Percentiles rank a stretch among this genome's conserved stretches.
phyloP scores from a whole-genome alignment of 495 filamentous ascomycete species.

The Penicillium daleae region DNA sequence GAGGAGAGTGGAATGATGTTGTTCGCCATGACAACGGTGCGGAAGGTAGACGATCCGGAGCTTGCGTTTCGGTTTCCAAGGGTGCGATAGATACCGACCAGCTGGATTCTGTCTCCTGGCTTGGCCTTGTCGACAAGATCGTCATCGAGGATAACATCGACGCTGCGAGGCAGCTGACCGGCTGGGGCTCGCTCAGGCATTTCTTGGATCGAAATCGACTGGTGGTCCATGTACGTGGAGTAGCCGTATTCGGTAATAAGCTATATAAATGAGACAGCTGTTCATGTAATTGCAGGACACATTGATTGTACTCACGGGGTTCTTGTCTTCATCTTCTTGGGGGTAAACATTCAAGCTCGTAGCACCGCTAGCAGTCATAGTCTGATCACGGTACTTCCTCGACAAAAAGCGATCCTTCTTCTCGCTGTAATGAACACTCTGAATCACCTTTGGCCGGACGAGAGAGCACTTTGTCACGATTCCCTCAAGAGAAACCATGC shows the following conservation, averaged over 20 bases:
- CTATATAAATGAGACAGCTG: constrained; percentile 27
- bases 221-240: constrained; percentile 94
- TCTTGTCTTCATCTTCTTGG: constrained; percentile 85
- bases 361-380: constrained; percentile 87
- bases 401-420: constrained; percentile 78
- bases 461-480: constrained; percentile 97
- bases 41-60: constrained; percentile 86
- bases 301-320: constrained; percentile 51
- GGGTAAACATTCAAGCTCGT: constrained; percentile 91
- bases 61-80: constrained; percentile 92
- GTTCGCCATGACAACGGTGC: constrained; percentile 90
- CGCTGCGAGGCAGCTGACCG: constrained; percentile 91
- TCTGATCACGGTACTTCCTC: constrained; percentile 91
- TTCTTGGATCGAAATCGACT: constrained; percentile 98
- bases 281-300: background rate
- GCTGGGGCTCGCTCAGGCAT: constrained; percentile 98
- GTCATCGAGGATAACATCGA: constrained; percentile 98
- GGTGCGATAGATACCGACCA: constrained; percentile 92
- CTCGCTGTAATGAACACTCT: constrained; percentile 96
- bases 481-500: constrained; percentile 95
- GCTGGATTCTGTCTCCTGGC: constrained; percentile 92
- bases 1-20: constrained; percentile 94
- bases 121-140: constrained; percentile 95
- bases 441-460: constrained; percentile 93
- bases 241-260: constrained; percentile 95